Evolutionary conservation across 495 filamentous ascomycete species (phyloP).

Genomic region (Cercophora samala): DNA sequence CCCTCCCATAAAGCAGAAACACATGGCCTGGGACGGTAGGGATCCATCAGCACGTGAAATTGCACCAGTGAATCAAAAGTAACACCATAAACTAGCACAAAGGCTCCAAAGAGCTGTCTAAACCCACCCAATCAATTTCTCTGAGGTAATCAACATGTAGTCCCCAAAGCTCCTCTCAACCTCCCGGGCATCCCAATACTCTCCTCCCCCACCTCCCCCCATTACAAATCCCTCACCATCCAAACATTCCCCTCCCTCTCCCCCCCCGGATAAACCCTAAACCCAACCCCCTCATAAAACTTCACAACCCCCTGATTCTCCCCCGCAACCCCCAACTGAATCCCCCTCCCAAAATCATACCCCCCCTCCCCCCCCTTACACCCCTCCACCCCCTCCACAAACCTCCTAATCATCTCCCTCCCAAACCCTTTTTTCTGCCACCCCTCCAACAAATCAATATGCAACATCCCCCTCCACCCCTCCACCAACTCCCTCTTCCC

Average conservation of each 20-base stretch:
- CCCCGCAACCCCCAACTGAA: conserved; percentile 37
- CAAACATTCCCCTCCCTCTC: conserved; percentile 37
- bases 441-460: conserved; percentile 40
- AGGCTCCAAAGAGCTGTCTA: too few relatives aligned
- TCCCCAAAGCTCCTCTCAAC: too few relatives aligned
- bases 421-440: conserved; percentile 41
- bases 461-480: conserved; percentile 39
- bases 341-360: conserved; percentile 32
- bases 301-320: conserved; percentile 44
- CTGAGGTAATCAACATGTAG: too few relatives aligned
- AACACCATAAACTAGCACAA: too few relatives aligned
- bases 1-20: too few relatives aligned
- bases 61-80: too few relatives aligned
- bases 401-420: conserved; percentile 35
- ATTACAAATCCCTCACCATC: conserved; percentile 41
- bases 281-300: conserved; percentile 45
- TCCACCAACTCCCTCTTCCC: conserved; percentile 32
- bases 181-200: too few relatives aligned
- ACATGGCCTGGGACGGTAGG: too few relatives aligned
- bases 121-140: too few relatives aligned
- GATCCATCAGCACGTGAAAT: too few relatives aligned
- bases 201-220: too few relatives aligned
- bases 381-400: conserved; percentile 34
- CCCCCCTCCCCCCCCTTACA: conserved; percentile 21
- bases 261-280: conserved; percentile 34